Evolutionary conservation across 129 eudicot genomes (phyloP), one percentile per base, ranked within the genome.

Genomic region (Artemisia tridentata): DNA sequence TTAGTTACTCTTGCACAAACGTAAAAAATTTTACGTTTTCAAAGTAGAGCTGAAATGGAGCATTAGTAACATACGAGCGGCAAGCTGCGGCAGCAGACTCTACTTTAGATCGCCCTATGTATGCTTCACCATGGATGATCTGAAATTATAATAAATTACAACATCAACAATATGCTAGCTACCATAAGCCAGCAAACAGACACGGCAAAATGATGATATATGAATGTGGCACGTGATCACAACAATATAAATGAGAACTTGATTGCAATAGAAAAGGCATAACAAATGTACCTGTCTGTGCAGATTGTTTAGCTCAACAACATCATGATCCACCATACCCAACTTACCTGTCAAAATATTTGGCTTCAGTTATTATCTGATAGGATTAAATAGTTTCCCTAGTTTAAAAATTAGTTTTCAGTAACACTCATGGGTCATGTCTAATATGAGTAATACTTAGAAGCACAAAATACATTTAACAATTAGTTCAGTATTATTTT

Each of bases 31-130:
- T 2, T 51, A 1, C 66, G 3, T 31, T 15, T 65, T 17, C 54
- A 16, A 67, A 21, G 7, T 59, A 20, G 10, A 0, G 12, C 16
- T 23, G 47, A 17, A 16, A 67, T 4, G 9, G 54, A 53, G 18
- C 23, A 53, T 23, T 61, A 78, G 47, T 55, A 72, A 78, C 96
- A 61, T 86, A 93, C 99, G 91, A 88, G 34, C 86, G 96, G 43
- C 99, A 93, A 75, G 99, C 85, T 80, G 97, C 96, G 74, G 97
- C 97, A 71, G 99, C 99, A 64, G 99, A 93, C 74, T 93, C 97
- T 64, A 93, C 99, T 84, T 93, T 93, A 43, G 99, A 76, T 55
- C 80, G 78, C 47, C 99, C 99, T 62, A 93, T 90, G 68, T 84
- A 90, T 25, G 92, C 92, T 84, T 93, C 99, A 68, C 82, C 73